A percentile compares a stretch with the other conserved stretches of the same genome.
phyloP scores from a whole-genome alignment of 805 yeast genomes.

The Priceomyces haplophilus region DNA sequence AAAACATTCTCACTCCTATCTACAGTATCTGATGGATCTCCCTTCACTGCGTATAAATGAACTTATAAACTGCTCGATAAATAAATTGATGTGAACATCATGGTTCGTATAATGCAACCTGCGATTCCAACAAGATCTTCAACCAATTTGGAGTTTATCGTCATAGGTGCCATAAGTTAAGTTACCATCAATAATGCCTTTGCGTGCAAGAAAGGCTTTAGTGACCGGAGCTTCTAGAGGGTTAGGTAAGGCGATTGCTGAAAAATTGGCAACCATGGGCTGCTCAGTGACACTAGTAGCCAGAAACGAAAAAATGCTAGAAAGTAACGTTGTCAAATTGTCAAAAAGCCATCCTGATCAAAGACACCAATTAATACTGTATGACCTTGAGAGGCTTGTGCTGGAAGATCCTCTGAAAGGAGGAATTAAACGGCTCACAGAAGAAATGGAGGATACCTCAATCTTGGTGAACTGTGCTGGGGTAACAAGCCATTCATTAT shows the following conservation, averaged over 20 bases:
- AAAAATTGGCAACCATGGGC: constrained; percentile 27
- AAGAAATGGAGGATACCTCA: constrained; percentile 33
- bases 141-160: no score
- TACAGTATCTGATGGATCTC: no score
- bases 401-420: constrained; percentile 14
- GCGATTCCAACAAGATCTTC: no score
- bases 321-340: constrained; percentile 15
- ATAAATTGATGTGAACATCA: no score
- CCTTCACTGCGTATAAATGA: no score
- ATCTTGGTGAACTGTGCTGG: constrained; percentile 69
- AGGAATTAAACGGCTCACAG: constrained; percentile 13
- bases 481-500: constrained; percentile 51
- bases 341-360: constrained; percentile 15
- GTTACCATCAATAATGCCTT: no score
- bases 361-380: constrained; percentile 28
- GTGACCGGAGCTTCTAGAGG: constrained; percentile 43
- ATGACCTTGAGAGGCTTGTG: constrained; percentile 28
- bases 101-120: no score
- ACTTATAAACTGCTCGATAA: no score
- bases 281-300: constrained; percentile 32
- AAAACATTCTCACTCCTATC: background rate
- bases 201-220: constrained; percentile 24
- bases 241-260: constrained; percentile 31
- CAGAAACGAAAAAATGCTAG: constrained; percentile 35
- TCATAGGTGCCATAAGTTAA: no score